Conservation (phyloP, 805 yeast genomes). For the Scheffersomyces lignosus region DNA sequence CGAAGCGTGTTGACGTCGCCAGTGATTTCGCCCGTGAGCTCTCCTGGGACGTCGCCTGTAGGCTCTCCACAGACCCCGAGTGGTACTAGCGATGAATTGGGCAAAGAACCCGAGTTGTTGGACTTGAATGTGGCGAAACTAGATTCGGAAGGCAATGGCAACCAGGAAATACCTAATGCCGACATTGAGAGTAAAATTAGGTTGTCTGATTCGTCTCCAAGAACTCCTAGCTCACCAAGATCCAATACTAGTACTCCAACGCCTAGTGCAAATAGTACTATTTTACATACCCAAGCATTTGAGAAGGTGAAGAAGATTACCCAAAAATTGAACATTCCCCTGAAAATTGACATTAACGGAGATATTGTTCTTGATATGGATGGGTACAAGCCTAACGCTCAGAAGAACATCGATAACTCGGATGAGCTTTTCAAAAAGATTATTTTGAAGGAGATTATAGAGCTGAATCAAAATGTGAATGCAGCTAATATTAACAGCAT, state of each 20-base stretch:
- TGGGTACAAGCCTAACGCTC: constrained; percentile 85
- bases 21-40: constrained; percentile 63
- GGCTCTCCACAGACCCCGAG: constrained; percentile 13
- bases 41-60: constrained; percentile 51
- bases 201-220: constrained; percentile 13
- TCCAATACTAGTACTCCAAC: no score
- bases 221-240: constrained; percentile 4
- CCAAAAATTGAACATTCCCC: constrained; percentile 77
- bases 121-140: constrained; percentile 35
- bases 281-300: constrained; percentile 42
- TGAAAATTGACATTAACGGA: constrained; percentile 84
- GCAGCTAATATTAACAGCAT: constrained; percentile 9
- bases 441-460: constrained; percentile 66
- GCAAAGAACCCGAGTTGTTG: constrained; percentile 9
- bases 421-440: constrained; percentile 75
- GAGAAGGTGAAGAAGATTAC: constrained; percentile 65
- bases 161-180: no score
- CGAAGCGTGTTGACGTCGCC: constrained; percentile 83
- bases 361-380: constrained; percentile 90
- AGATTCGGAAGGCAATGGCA: no score
- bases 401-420: constrained; percentile 70
- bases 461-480: constrained; percentile 15
- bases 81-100: not conserved
- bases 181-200: constrained; percentile 33
- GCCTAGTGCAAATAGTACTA: no score